These are phyloP conservation scores for Coniochaeta sp. DNA, from an alignment of 2,329 filamentous ascomycete genomes.

Conservation along the genomic window DNA sequence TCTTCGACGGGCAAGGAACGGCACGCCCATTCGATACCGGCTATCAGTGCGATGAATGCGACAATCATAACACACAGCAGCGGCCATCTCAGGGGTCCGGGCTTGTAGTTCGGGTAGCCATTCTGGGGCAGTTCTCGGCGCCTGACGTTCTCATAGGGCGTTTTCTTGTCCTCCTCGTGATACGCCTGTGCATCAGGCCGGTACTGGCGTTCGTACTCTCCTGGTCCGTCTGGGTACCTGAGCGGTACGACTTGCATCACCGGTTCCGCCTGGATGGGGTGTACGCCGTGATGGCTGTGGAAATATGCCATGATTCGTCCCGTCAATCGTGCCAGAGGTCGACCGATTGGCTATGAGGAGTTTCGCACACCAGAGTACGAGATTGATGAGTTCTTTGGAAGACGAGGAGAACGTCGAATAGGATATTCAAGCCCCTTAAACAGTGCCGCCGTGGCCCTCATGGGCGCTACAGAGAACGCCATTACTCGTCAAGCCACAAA, in stretches of 20 bases:
- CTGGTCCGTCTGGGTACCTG: neutral
- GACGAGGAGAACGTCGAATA: no score
- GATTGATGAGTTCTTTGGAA: no score
- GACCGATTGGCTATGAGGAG: no score
- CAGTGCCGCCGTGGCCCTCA: no score
- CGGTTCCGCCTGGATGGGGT: neutral
- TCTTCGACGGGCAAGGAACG: constrained; percentile 8
- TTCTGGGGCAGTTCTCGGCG: constrained; percentile 21
- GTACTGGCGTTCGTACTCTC: neutral
- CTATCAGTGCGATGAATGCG: constrained; percentile 7
- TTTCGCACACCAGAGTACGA: no score
- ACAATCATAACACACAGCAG: constrained; percentile 8
- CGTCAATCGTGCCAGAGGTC: no score
- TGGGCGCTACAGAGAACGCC: no score
- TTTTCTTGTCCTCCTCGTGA: neutral
- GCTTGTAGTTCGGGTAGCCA: constrained; percentile 11
- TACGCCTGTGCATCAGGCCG: neutral
- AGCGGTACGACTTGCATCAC: neutral
- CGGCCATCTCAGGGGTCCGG: constrained; percentile 10
- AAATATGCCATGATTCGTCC: neutral
- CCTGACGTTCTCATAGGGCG: constrained; percentile 20
- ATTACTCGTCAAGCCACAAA: no score
- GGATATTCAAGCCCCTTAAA: no score
- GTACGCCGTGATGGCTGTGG: neutral
- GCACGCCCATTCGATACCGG: constrained; percentile 8